A percentile compares a stretch with the other conserved stretches of the same genome.
Conservation (phyloP, 2,329 filamentous ascomycete species). For the Colletotrichum higginsianum region DNA sequence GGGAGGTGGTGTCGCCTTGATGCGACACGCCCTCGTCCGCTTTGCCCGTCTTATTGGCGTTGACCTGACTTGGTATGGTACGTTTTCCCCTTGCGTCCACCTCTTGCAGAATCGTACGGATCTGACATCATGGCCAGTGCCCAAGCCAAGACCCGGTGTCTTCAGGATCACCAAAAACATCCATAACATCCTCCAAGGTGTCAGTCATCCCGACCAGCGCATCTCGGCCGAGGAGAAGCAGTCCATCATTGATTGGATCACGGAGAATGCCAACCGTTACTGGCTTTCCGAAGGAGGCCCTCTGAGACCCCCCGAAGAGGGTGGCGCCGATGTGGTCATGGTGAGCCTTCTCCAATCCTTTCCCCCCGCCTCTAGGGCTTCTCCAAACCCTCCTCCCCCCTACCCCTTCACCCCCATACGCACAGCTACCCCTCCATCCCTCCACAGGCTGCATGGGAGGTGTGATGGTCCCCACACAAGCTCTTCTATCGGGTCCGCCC, state of each 20-base stretch:
- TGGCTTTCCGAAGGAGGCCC: slow-evolving; percentile 81
- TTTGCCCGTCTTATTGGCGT: slow-evolving; percentile 78
- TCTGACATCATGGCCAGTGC: slow-evolving; percentile 64
- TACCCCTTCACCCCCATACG: slow-evolving; percentile 14
- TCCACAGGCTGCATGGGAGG: slow-evolving; percentile 13
- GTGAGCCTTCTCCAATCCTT: slow-evolving; percentile 53
- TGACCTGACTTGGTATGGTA: slow-evolving; percentile 80
- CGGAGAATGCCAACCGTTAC: slow-evolving; percentile 80
- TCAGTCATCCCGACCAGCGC: slow-evolving; percentile 75
- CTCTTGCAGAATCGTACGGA: slow-evolving; percentile 20
- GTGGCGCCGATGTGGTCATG: slow-evolving; percentile 83
- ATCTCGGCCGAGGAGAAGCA: slow-evolving; percentile 74
- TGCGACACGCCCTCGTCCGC: slow-evolving; percentile 84
- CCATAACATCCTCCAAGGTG: slow-evolving; percentile 90
- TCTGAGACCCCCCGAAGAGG: slow-evolving; percentile 73
- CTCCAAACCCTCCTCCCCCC: slow-evolving; percentile 30
- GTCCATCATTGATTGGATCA: slow-evolving; percentile 79
- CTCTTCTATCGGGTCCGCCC: slow-evolving; percentile 19
- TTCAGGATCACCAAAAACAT: slow-evolving; percentile 90
- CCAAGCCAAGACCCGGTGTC: slow-evolving; percentile 83
- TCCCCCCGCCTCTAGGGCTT: slow-evolving; percentile 1
- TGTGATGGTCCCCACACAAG: slow-evolving; percentile 35
- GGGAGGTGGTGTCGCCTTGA: slow-evolving; percentile 86
- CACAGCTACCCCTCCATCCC: slow-evolving; percentile 35
- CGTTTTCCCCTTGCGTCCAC: slow-evolving; percentile 45